Evolutionary conservation across 2,329 filamentous ascomycete genomes (phyloP).

Genomic region (Elsinoe ampelina): DNA sequence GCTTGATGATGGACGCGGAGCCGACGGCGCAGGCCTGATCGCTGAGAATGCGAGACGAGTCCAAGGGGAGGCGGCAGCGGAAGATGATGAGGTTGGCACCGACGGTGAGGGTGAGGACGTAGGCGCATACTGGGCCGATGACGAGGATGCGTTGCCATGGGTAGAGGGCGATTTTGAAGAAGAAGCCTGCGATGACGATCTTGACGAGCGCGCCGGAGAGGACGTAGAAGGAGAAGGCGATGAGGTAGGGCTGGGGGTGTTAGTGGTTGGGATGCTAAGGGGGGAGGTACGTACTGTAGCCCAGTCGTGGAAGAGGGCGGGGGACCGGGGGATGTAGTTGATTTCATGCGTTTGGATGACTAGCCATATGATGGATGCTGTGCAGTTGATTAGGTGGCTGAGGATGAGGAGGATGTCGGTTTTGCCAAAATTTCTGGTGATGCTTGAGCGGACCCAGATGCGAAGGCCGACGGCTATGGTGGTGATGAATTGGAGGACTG

Average conservation of each 20-base stretch:
- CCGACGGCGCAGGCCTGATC: neutral
- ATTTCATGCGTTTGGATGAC: neutral
- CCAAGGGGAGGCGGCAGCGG: constrained; percentile 3
- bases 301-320: neutral
- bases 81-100: constrained; percentile 3
- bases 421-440: constrained; percentile 2
- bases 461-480: neutral
- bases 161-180: constrained; percentile 9
- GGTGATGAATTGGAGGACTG: neutral
- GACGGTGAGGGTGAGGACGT: neutral
- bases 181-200: constrained; percentile 8
- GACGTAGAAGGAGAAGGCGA: neutral
- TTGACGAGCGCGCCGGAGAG: constrained; percentile 6
- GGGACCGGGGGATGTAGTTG: neutral
- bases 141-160: constrained; percentile 5
- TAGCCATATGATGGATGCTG: neutral
- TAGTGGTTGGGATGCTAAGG: neutral
- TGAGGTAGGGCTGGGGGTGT: neutral
- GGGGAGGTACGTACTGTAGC: neutral
- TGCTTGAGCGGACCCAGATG: constrained; percentile 1
- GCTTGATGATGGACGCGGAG: neutral
- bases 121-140: constrained; percentile 2
- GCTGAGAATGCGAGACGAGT: neutral
- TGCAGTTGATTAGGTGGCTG: neutral
- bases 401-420: neutral